Conservation (phyloP, 805 yeast genomes). For the Myxozyma nipponensis region DNA sequence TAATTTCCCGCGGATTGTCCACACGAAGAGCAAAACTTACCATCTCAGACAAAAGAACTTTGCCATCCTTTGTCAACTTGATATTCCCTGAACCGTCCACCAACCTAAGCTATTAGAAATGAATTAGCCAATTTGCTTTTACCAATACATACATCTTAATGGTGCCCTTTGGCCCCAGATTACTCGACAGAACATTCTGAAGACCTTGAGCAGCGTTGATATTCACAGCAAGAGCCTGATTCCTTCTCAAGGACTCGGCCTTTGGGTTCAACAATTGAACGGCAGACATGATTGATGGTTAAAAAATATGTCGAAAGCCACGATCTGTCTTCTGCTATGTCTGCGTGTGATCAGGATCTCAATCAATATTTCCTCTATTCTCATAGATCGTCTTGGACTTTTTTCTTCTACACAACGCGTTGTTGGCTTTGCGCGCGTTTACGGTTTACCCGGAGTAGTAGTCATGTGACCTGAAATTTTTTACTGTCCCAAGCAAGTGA, state of each 20-base stretch:
- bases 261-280: conserved; percentile 87
- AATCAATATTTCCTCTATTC: background rate
- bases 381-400: background rate
- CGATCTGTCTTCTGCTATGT: no score
- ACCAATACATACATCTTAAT: conserved; percentile 62
- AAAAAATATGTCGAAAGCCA: no score
- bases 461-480: background rate
- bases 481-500: background rate
- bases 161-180: conserved; percentile 96
- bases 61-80: conserved; percentile 95
- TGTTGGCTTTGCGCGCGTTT: background rate
- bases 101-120: conserved; percentile 36
- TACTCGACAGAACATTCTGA: conserved; percentile 85
- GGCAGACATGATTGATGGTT: conserved; percentile 26
- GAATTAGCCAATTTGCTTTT: background rate
- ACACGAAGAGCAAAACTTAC: conserved; percentile 7
- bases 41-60: conserved; percentile 90
- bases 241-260: conserved; percentile 94
- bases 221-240: conserved; percentile 93
- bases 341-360: no score
- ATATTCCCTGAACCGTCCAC: conserved; percentile 96
- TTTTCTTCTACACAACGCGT: background rate
- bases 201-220: conserved; percentile 95
- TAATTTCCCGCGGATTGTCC: no score
- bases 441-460: background rate